Conservation (phyloP, 352 stramenopile genomes). For the Phytophthora uliginosa region DNA sequence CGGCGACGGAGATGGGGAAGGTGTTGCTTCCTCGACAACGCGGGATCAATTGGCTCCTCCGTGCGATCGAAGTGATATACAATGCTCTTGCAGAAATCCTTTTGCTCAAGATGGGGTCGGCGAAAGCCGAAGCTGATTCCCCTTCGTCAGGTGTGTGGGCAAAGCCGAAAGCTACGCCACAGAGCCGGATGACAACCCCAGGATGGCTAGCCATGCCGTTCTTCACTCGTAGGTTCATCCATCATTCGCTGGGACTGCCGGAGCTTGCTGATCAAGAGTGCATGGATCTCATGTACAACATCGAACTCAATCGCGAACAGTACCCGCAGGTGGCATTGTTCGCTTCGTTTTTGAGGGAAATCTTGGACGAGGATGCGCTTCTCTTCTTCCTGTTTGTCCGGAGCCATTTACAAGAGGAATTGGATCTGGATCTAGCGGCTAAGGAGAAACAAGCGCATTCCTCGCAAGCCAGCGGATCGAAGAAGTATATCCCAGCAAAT, state of each 20-base stretch:
- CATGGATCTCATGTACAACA: slow-evolving; percentile 77
- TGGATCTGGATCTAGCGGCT: slow-evolving; percentile 60
- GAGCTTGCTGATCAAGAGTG: slow-evolving; percentile 78
- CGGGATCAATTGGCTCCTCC: slow-evolving; percentile 72
- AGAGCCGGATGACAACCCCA: not conserved
- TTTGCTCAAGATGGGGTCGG: slow-evolving; percentile 14
- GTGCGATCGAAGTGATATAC: slow-evolving; percentile 75
- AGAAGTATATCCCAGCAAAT: slow-evolving; percentile 53
- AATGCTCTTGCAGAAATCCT: slow-evolving; percentile 50
- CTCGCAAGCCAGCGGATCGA: slow-evolving; percentile 41
- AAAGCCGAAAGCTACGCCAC: not conserved
- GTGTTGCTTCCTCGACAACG: slow-evolving; percentile 43
- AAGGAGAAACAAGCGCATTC: slow-evolving; percentile 76
- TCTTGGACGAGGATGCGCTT: slow-evolving; percentile 72
- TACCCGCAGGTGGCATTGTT: slow-evolving; percentile 70
- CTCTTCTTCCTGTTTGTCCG: slow-evolving; percentile 75
- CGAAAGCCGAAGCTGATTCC: slow-evolving; percentile 10
- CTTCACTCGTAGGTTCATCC: slow-evolving; percentile 64
- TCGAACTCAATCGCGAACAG: slow-evolving; percentile 54
- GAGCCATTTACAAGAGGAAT: slow-evolving; percentile 49
- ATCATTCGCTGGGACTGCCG: slow-evolving; percentile 58
- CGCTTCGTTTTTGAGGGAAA: slow-evolving; percentile 70
- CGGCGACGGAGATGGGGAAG: slow-evolving; percentile 8
- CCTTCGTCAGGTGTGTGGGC: not conserved
- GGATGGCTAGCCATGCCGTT: slow-evolving; percentile 61